phyloP scores from a whole-genome alignment of 1,284 basidiomycete species.

The Boletus subluridellus region DNA sequence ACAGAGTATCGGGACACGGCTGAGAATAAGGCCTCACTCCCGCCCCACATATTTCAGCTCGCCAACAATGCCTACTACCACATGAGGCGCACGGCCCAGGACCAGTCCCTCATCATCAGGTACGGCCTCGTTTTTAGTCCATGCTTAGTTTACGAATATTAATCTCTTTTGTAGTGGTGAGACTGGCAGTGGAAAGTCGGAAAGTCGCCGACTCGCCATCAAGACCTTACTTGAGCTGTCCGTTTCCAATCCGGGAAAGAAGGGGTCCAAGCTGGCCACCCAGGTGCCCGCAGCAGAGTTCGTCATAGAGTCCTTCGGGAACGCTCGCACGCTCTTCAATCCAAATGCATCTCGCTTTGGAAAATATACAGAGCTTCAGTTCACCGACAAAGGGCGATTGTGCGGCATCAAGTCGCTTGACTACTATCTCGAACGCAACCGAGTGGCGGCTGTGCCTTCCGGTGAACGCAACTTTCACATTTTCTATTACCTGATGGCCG shows the following conservation, averaged over 20 bases:
- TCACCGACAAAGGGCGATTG: constrained; percentile 76
- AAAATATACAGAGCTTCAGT: too few species aligned
- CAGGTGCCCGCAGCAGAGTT: constrained; percentile 94
- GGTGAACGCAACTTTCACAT: constrained; percentile 92
- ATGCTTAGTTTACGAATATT: neutral
- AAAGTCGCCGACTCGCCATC: constrained; percentile 85
- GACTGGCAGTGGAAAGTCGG: constrained; percentile 91
- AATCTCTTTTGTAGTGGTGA: constrained; percentile 63
- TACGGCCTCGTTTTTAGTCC: constrained; percentile 37
- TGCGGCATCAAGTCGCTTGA: constrained; percentile 93
- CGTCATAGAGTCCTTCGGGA: constrained; percentile 91
- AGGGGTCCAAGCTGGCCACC: constrained; percentile 80
- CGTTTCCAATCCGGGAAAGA: constrained; percentile 88
- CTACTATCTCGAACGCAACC: constrained; percentile 72
- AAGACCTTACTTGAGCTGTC: constrained; percentile 88
- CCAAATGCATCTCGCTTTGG: constrained; percentile 68
- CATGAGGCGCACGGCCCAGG: constrained; percentile 91
- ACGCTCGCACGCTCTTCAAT: constrained; percentile 86
- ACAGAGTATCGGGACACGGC: constrained; percentile 66
- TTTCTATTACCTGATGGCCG: constrained; percentile 93
- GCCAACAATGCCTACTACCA: constrained; percentile 31
- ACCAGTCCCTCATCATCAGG: constrained; percentile 86
- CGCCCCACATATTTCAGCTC: too few species aligned
- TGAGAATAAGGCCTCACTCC: constrained; percentile 40
- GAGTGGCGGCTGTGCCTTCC: too few species aligned